phyloP scores from a whole-genome alignment of 1,139 yeast species.

The Suhomyces kunorum region DNA sequence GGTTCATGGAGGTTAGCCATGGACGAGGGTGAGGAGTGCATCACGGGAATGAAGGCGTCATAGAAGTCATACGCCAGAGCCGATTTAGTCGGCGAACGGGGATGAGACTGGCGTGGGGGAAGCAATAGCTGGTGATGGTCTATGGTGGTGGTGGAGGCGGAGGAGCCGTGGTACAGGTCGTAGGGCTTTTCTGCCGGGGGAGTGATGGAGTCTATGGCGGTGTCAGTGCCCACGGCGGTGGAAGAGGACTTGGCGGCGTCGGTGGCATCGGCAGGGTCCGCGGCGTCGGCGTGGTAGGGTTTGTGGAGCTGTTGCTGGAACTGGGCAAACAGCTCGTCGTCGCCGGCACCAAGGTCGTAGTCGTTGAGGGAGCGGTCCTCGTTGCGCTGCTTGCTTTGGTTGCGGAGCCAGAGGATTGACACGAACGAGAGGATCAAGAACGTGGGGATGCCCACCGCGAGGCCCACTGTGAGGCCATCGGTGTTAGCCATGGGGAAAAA shows the following conservation, averaged over 20 bases:
- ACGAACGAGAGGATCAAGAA: constrained; percentile 27
- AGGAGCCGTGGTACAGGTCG: constrained; percentile 14
- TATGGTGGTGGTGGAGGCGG: constrained; percentile 16
- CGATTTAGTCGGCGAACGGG: constrained; percentile 18
- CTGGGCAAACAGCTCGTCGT: constrained; percentile 39
- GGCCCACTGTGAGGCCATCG: constrained; percentile 35
- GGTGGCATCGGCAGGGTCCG: not conserved
- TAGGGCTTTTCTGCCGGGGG: constrained; percentile 15
- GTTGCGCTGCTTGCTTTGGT: constrained; percentile 32
- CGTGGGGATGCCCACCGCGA: constrained; percentile 47
- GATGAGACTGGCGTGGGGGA: constrained; percentile 6
- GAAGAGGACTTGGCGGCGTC: constrained; percentile 16
- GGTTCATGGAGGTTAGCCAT: constrained; percentile 6
- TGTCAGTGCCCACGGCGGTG: constrained; percentile 13
- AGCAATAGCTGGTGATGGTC: constrained; percentile 11
- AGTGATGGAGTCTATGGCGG: constrained; percentile 9
- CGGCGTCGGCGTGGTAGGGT: constrained; percentile 18
- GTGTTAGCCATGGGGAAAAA: constrained; percentile 1
- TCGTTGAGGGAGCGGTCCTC: constrained; percentile 36
- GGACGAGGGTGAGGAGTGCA: constrained; percentile 14
- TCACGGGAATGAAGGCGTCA: constrained; percentile 45
- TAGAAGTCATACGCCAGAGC: constrained; percentile 45
- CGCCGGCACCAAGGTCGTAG: constrained; percentile 41
- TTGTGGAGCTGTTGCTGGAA: constrained; percentile 43
- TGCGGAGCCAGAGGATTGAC: constrained; percentile 30